Conservation (phyloP, 805 yeast genomes). For the Nematodospora valgi region DNA sequence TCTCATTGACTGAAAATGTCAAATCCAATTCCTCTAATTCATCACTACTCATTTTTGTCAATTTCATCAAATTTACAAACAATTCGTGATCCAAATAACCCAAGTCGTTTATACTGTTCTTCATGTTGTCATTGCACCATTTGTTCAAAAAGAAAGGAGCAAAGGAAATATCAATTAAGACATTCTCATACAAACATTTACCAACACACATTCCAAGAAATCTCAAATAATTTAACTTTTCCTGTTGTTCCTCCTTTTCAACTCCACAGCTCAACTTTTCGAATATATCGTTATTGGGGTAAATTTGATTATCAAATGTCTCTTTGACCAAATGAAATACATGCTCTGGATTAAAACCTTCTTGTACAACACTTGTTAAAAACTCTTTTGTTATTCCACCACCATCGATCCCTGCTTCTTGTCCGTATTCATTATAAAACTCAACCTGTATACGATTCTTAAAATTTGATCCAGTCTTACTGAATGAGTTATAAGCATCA, state of each 20-base stretch:
- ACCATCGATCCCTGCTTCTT: conserved; percentile 92
- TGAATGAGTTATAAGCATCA: conserved; percentile 67
- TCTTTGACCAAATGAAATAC: conserved; percentile 36
- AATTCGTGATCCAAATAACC: conserved; percentile 65
- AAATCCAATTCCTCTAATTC: conserved; percentile 61
- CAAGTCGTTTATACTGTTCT: conserved; percentile 76
- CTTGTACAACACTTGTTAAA: conserved; percentile 64
- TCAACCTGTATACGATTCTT: conserved; percentile 60
- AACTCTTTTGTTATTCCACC: conserved; percentile 95
- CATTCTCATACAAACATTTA: conserved; percentile 81
- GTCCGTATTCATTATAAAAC: conserved; percentile 62
- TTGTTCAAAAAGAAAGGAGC: conserved; percentile 79
- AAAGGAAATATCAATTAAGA: conserved; percentile 77
- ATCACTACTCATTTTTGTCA: conserved; percentile 50
- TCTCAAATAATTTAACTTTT: conserved; percentile 33
- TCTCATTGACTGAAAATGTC: conserved; percentile 61
- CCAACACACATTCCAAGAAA: conserved; percentile 86
- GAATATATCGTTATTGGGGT: conserved; percentile 64
- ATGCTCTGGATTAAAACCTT: conserved; percentile 52
- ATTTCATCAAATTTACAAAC: conserved; percentile 59
- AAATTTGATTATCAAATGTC: conserved; percentile 57
- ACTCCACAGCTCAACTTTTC: conserved; percentile 28
- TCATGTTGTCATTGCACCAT: conserved; percentile 48
- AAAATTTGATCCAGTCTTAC: conserved; percentile 49
- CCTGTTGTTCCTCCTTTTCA: conserved; percentile 25